phyloP scores from a whole-genome alignment of 805 yeast species.

The Zygosaccharomyces bailii region DNA sequence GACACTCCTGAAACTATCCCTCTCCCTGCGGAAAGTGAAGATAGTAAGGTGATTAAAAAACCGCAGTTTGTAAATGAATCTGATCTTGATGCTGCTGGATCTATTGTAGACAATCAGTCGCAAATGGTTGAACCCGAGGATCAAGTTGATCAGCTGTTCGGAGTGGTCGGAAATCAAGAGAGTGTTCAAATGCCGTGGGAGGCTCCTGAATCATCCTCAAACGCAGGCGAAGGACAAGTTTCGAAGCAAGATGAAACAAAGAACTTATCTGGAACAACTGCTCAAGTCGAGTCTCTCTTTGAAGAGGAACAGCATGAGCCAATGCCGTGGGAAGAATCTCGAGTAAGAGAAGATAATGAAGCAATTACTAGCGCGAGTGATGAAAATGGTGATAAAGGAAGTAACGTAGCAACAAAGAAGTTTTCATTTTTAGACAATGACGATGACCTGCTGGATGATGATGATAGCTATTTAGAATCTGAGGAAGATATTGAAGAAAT shows the following conservation, averaged over 20 bases:
- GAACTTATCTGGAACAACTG: background rate
- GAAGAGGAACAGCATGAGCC: conserved; percentile 30
- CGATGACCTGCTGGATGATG: conserved; percentile 44
- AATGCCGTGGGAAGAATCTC: conserved; percentile 12
- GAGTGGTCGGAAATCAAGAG: background rate
- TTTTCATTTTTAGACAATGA: conserved; percentile 43
- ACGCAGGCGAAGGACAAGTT: background rate
- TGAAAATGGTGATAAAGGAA: no score
- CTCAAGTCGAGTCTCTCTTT: background rate
- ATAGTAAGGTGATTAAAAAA: no score
- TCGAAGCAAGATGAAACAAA: background rate
- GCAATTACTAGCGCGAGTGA: no score
- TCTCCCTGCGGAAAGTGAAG: no score
- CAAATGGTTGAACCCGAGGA: background rate
- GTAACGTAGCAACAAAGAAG: conserved; percentile 36
- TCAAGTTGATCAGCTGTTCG: background rate
- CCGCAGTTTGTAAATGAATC: no score
- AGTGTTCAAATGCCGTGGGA: conserved; percentile 13
- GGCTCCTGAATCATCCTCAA: background rate
- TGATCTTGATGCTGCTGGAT: background rate
- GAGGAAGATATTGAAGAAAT: conserved; percentile 24
- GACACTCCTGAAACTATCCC: no score
- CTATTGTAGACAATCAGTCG: background rate
- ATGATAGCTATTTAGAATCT: conserved; percentile 31
- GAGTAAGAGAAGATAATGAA: no score